Conservation (phyloP, 352 stramenopile genomes). For the Pythium periplocum region DNA sequence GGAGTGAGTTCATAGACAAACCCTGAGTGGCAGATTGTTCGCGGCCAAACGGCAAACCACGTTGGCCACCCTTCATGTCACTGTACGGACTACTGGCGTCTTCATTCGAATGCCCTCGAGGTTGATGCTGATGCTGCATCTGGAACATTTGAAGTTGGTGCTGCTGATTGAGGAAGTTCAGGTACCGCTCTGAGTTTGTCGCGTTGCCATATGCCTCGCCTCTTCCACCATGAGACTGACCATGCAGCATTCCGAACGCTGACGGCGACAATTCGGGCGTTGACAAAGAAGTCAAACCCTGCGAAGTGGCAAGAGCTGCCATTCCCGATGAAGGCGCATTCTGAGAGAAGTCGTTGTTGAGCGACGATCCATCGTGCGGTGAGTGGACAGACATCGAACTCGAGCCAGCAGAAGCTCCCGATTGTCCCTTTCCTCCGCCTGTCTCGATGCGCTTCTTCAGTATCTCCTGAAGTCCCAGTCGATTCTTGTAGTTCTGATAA, state of each 20-base stretch:
- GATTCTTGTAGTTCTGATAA: constrained; percentile 93
- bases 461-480: constrained; percentile 84
- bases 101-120: constrained; percentile 29
- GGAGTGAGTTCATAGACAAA: constrained; percentile 53
- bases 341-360: too few relatives aligned
- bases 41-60: constrained; percentile 9
- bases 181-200: constrained; percentile 69
- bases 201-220: constrained; percentile 37
- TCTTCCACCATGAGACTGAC: constrained; percentile 26
- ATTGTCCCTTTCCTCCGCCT: constrained; percentile 3
- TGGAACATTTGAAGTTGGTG: constrained; percentile 86
- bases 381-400: too few relatives aligned
- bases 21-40: constrained; percentile 29
- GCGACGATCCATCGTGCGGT: too few relatives aligned
- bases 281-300: constrained; percentile 8
- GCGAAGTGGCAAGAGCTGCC: constrained; percentile 2
- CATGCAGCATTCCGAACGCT: constrained; percentile 27
- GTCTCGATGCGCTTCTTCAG: constrained; percentile 74
- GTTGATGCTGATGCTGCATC: constrained; percentile 57
- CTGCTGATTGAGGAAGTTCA: constrained; percentile 83
- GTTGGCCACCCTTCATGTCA: constrained; percentile 30
- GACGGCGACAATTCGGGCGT: constrained; percentile 11
- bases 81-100: constrained; percentile 35
- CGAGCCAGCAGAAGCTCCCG: background rate
- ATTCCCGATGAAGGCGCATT: too few relatives aligned